Evolutionary conservation across 768 basidiomycete genomes (phyloP).

Genomic region (Agrocybe pediades): DNA sequence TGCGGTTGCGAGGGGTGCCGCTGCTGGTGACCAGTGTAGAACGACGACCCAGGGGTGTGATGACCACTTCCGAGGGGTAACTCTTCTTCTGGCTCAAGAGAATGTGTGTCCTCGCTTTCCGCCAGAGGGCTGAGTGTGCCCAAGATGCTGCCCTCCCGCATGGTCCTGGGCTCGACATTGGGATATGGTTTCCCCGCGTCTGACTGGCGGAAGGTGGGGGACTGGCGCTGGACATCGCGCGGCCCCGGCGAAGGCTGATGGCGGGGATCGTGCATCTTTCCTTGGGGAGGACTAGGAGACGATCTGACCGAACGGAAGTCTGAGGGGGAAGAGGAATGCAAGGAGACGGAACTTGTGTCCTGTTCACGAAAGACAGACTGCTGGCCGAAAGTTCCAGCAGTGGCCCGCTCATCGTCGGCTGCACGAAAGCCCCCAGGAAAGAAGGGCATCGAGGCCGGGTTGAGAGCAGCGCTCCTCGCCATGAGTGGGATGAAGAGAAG

Average conservation of each 20-base stretch:
- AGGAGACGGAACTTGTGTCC: slow-evolving; percentile 54
- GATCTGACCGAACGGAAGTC: slow-evolving; percentile 70
- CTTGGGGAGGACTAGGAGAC: slow-evolving; percentile 64
- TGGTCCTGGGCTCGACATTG: slow-evolving; percentile 27
- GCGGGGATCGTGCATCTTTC: slow-evolving; percentile 33
- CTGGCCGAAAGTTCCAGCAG: slow-evolving; percentile 46
- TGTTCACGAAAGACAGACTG: slow-evolving; percentile 47
- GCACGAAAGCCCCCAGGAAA: slow-evolving; percentile 70
- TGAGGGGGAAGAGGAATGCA: slow-evolving; percentile 55
- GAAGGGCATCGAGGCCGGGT: slow-evolving; percentile 84
- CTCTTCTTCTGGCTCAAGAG: slow-evolving; percentile 21
- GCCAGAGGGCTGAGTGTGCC: slow-evolving; percentile 54
- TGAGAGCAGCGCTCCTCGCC: slow-evolving; percentile 77
- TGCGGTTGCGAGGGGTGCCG: too few species aligned
- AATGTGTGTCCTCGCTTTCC: slow-evolving; percentile 35
- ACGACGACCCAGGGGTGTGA: slow-evolving; percentile 23
- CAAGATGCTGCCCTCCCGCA: slow-evolving; percentile 50
- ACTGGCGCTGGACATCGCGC: slow-evolving; percentile 40
- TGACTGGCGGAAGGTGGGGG: slow-evolving; percentile 47
- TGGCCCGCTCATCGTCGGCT: slow-evolving; percentile 54
- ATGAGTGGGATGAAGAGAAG: slow-evolving; percentile 45
- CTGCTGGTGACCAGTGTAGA: slow-evolving; percentile 17
- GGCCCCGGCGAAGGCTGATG: slow-evolving; percentile 37
- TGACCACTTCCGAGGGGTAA: slow-evolving; percentile 23
- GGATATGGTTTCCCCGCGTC: slow-evolving; percentile 48